Conservation (phyloP, 306 rosid species). For the Cicer yamashitae region DNA sequence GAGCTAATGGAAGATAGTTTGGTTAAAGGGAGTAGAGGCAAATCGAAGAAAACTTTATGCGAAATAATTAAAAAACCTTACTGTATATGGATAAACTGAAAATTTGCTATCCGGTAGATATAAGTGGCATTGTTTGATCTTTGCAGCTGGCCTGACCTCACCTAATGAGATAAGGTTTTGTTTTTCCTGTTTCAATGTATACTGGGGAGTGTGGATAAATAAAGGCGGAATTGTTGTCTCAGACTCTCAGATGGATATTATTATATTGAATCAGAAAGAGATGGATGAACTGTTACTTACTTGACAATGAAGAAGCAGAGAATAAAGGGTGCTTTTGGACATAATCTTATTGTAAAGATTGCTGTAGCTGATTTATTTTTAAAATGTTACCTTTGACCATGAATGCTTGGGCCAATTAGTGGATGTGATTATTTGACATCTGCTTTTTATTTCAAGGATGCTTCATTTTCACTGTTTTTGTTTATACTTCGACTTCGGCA, state of each 20-base stretch:
- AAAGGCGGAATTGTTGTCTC: neutral
- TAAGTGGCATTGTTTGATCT: conserved; percentile 5
- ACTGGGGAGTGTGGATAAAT: neutral
- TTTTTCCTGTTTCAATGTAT: neutral
- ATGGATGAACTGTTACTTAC: neutral
- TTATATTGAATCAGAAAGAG: conserved; percentile 7
- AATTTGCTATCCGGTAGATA: neutral
- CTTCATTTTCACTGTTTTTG: neutral
- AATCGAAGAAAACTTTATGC: conserved; percentile 4
- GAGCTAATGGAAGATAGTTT: conserved; percentile 3
- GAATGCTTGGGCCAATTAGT: neutral
- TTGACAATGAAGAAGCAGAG: neutral
- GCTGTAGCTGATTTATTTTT: neutral
- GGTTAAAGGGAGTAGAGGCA: neutral
- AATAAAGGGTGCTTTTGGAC: conserved; percentile 6
- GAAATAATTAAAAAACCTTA: neutral
- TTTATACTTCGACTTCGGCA: neutral
- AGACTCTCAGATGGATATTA: neutral
- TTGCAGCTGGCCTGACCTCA: neutral
- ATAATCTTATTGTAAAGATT: neutral
- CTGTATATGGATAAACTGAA: neutral
- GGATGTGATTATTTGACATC: neutral
- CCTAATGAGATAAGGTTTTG: neutral
- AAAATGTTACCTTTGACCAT: neutral
- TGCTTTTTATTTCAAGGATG: conserved; percentile 15